phyloP scores from a whole-genome alignment of 495 filamentous ascomycete genomes.

The Oidiodendron maius region DNA sequence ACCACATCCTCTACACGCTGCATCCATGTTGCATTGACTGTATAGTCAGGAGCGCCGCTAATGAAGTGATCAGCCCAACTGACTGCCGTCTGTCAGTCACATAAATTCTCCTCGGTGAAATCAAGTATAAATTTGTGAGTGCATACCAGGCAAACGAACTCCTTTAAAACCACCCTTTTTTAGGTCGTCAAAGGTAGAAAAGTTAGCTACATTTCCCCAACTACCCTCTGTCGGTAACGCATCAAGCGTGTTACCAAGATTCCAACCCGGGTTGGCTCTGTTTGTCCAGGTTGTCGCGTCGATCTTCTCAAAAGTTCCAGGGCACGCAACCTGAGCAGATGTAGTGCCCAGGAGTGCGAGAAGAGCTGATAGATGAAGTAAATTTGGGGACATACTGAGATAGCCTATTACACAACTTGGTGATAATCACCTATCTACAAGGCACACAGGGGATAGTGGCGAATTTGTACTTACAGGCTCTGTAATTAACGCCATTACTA shows the following conservation, averaged over 20 bases:
- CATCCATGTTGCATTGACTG: slow-evolving; percentile 48
- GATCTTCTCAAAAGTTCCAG: slow-evolving; percentile 42
- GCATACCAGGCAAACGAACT: slow-evolving; percentile 49
- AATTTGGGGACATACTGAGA: no score
- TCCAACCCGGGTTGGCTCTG: slow-evolving; percentile 61
- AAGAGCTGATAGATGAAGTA: no score
- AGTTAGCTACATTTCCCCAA: slow-evolving; percentile 52
- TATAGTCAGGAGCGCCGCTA: slow-evolving; percentile 43
- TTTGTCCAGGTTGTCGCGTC: slow-evolving; percentile 65
- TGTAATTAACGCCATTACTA: no score
- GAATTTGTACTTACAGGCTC: no score
- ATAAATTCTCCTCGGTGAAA: neutral
- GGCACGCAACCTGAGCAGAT: slow-evolving; percentile 6
- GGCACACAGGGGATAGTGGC: no score
- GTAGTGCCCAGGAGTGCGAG: neutral
- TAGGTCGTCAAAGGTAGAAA: slow-evolving; percentile 43
- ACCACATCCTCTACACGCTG: slow-evolving; percentile 55
- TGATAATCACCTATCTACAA: no score
- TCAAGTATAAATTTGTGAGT: no score
- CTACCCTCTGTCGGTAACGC: slow-evolving; percentile 50
- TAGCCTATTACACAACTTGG: no score
- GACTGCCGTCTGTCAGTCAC: slow-evolving; percentile 32
- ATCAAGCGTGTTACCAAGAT: slow-evolving; percentile 57
- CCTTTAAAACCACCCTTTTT: slow-evolving; percentile 52
- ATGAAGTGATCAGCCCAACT: slow-evolving; percentile 56